These are phyloP conservation scores for Aspergillus avenaceus DNA, from an alignment of 495 filamentous ascomycete genomes.

Conservation along the genomic window DNA sequence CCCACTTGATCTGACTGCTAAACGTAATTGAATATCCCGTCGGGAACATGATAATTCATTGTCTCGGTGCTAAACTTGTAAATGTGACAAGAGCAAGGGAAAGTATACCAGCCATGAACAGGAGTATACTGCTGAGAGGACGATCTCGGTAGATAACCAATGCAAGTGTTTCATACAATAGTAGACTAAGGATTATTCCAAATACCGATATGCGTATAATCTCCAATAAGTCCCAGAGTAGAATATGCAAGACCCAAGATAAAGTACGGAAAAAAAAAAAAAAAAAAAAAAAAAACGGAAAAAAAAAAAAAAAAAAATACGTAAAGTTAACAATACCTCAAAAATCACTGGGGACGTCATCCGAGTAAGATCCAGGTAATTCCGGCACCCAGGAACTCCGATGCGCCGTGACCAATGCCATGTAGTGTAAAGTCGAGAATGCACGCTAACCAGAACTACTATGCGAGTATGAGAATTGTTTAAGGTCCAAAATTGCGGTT, in stretches of 20 bases:
- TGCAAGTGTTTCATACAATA: too few species aligned
- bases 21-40: too few species aligned
- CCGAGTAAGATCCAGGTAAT: neutral
- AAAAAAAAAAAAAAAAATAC: neutral
- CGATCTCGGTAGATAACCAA: too few species aligned
- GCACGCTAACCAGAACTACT: constrained; percentile 12
- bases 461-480: constrained; percentile 49
- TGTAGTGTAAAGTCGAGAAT: constrained; percentile 5
- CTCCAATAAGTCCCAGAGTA: constrained; percentile 7
- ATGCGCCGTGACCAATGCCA: constrained; percentile 4
- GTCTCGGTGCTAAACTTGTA: too few species aligned
- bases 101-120: too few species aligned
- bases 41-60: too few species aligned
- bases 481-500: constrained; percentile 39
- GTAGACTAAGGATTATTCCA: neutral
- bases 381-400: constrained; percentile 8
- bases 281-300: too few species aligned
- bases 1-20: too few species aligned
- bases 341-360: neutral
- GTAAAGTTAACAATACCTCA: neutral
- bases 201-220: neutral
- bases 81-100: too few species aligned
- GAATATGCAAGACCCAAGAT: constrained; percentile 1
- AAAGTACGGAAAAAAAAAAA: too few species aligned
- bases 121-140: too few species aligned